Evolutionary conservation across 129 eudicot species (phyloP), one percentile per base, ranked within the genome.

Genomic region (Rutidosis leptorrhynchoides): DNA sequence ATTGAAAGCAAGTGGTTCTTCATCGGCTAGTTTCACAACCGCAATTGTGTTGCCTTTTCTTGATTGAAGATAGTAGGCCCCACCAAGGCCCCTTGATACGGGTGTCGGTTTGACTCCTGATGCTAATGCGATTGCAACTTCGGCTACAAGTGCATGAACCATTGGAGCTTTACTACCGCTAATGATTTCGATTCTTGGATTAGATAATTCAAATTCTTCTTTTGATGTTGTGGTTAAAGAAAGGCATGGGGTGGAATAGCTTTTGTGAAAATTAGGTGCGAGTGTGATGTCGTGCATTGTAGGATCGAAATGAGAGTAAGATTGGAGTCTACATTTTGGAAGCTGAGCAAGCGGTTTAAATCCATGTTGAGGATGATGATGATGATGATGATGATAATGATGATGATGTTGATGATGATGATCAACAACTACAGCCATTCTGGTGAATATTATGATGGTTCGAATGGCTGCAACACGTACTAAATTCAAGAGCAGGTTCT

Each of bases 241-340:
- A 42, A 94, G 83, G 58, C 99, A 94, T 45, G 99, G 99, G 32
- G 99, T 94, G 70, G 99, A 94, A 59, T 78, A 82, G 79, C 97
- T 89, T 73, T 80, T 79, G 63, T 94, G 99, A 68, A 89, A 48
- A 80, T 61, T 84, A n/a, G 88, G 19, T 40, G 86, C 14, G 76
- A 79, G 83, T 10, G 83, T 48, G 62, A 74, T 65, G 49, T 89
- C 97, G 55, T 80, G 86, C 83, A 86, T 78, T 51, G 67, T 79
- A 55, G 73, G 81, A 55, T 94, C 93, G 40, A 84, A 79, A 74
- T 94, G 87, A 71, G 95, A 80, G 88, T 73, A 86, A 42, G 99
- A 89, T 71, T 68, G 95, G 79, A 80, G 95, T 78, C 84, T 84
- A 77, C 93, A 89, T 83, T 77, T 78, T 28, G 95, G 97, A 28